Base-by-base conservation (phyloP, 2,329 filamentous ascomycete genomes). In the Penicillium palitans region DNA sequence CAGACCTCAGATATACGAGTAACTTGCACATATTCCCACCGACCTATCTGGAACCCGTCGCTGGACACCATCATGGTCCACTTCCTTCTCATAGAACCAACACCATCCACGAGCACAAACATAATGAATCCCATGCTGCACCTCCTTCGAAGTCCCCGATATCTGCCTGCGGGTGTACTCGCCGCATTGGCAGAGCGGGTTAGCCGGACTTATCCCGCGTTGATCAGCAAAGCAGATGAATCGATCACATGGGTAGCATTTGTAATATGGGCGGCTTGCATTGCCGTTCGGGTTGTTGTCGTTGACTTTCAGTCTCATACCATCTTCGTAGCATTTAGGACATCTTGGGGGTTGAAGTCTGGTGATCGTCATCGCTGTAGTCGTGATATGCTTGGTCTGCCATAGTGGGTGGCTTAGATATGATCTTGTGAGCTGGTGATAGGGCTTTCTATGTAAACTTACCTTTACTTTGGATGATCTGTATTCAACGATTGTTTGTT, bases 141-240 rank as follows among this genome's bases (percentile, higher is more conserved):
- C 21, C n/a, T 25, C 31, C 17, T 55, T 49, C 13, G 19, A 10
- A 1, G 33, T 8, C 9, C 54, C 54, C 10, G 51, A 45, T 6
- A 50, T 35, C 39, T 58, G 60, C 31, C 47, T 48, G 33, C 60
- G 41, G 46, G 51, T 51, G 13, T 52, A 55, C 24, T 10, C 3
- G 10, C 58, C 42, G 35, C 60, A 62, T 3, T 25, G 10, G 33
- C 60, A 62, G 19, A 10, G 29, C 6, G 54, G 54, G 21, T 62
- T 60, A 9, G 24, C 37, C 2, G 47, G 41, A 24, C 45, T 35
- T 25, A 58, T 31, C 19, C 60, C 60, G n/a, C 58, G 54, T 25
- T 15, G 15, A 35, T 58, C 60, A 13, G 27, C 45, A 24, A 60
- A 62, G 44, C 40, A 37, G 21, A 58, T 46, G 27, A 62, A 62